These are phyloP conservation scores for Aureobasidium sp. DNA, from an alignment of 2,329 filamentous ascomycete species.

Conservation along the genomic window DNA sequence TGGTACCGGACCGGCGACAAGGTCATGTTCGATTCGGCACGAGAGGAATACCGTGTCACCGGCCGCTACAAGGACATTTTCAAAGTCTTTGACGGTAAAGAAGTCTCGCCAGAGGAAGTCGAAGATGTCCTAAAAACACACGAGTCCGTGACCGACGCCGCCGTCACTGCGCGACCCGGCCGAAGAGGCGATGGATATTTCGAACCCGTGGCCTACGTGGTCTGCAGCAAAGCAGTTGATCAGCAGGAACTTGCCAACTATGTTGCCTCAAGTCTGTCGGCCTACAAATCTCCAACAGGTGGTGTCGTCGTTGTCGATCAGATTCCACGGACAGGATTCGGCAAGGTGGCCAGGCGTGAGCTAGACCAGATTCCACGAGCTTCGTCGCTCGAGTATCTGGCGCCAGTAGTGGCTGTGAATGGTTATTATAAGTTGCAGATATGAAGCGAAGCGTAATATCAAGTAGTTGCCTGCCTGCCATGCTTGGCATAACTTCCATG, in stretches of 20 bases:
- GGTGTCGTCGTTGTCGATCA: not conserved
- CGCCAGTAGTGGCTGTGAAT: not conserved
- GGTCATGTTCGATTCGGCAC: not conserved
- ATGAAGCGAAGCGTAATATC: not conserved
- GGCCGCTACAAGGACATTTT: not conserved
- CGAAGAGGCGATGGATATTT: not conserved
- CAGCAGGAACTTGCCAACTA: not conserved
- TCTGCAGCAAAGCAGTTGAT: not conserved
- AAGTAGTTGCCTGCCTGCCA: not conserved
- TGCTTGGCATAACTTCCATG: too few species aligned
- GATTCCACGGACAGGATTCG: not conserved
- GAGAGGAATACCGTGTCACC: not conserved
- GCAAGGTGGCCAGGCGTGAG: not conserved
- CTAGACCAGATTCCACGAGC: not conserved
- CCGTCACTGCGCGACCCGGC: not conserved
- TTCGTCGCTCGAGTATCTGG: not conserved
- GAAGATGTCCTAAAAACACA: not conserved
- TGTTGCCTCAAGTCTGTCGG: not conserved
- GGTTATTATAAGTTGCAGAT: not conserved
- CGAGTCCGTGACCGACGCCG: not conserved
- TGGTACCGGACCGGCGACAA: not conserved
- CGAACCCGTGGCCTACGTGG: not conserved
- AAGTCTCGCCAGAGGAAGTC: not conserved
- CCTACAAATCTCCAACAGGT: not conserved
- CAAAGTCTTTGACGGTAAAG: not conserved